Evolutionary conservation across 2,329 filamentous ascomycete genomes (phyloP).

Genomic region (Colletotrichum viniferum): DNA sequence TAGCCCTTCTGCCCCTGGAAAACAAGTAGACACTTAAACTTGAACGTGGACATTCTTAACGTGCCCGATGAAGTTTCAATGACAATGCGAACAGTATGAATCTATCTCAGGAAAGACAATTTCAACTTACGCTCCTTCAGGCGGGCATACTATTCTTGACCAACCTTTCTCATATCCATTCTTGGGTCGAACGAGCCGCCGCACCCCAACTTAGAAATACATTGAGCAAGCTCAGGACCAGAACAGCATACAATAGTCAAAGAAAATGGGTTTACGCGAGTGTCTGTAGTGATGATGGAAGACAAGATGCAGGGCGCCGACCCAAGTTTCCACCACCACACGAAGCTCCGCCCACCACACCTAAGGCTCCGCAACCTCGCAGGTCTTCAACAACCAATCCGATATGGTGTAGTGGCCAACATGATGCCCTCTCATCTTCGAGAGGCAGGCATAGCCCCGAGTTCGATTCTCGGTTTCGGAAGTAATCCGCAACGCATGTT

Average conservation of each 20-base stretch:
- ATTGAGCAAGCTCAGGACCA: background rate
- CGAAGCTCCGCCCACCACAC: background rate
- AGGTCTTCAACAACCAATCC: background rate
- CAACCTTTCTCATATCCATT: background rate
- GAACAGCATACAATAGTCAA: rapidly evolving
- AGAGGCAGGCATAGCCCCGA: background rate
- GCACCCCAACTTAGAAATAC: background rate
- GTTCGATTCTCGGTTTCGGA: background rate
- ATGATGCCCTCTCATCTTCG: background rate
- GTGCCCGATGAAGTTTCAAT: too few relatives aligned
- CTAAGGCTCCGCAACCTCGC: background rate
- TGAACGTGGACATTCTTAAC: too few relatives aligned
- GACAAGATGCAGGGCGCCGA: background rate
- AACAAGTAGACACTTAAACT: too few relatives aligned
- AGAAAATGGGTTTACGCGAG: rapidly evolving
- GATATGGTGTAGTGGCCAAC: background rate
- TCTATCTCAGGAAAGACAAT: rapidly evolving
- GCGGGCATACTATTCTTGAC: rapidly evolving
- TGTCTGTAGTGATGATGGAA: background rate
- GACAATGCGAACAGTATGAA: background rate
- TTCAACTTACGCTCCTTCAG: background rate
- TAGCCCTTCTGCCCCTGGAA: too few relatives aligned
- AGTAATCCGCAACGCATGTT: background rate
- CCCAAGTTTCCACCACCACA: background rate
- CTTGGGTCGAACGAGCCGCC: background rate